These are phyloP conservation scores for Cladosporium cucumerinum DNA, from an alignment of 2,329 filamentous ascomycete genomes.

Conservation along the genomic window DNA sequence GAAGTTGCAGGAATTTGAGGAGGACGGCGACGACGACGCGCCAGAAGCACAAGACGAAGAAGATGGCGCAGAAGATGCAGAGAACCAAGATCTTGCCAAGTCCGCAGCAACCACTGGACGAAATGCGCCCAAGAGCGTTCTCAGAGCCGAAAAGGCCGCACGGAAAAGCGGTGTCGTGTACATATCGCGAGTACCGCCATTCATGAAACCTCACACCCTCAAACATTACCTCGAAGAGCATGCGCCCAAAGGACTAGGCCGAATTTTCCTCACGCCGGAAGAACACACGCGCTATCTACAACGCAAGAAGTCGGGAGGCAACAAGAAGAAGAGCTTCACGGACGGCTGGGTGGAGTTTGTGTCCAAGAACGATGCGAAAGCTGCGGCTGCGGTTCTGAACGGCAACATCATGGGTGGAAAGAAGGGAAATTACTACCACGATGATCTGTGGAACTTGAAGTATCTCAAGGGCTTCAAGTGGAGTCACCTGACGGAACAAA, in stretches of 20 bases:
- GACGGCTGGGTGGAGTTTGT: conserved; percentile 87
- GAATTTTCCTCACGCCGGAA: conserved; percentile 76
- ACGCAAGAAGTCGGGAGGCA: conserved; percentile 70
- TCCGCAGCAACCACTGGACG: conserved; percentile 20
- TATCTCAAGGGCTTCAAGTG: conserved; percentile 85
- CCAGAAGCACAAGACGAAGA: conserved; percentile 24
- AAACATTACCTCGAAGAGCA: conserved; percentile 72
- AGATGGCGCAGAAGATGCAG: conserved; percentile 19
- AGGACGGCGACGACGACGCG: conserved; percentile 29
- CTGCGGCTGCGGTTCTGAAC: conserved; percentile 72
- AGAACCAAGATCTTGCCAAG: conserved; percentile 7
- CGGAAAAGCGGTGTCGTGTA: conserved; percentile 78
- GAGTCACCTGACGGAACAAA: conserved; percentile 68
- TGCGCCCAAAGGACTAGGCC: conserved; percentile 62
- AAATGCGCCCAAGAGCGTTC: conserved; percentile 63
- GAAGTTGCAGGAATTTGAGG: conserved; percentile 24
- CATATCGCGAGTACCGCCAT: conserved; percentile 78
- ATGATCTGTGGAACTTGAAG: conserved; percentile 81
- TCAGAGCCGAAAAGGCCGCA: conserved; percentile 61
- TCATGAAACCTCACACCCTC: conserved; percentile 80
- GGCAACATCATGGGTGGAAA: conserved; percentile 76
- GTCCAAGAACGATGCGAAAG: conserved; percentile 71
- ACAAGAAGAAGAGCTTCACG: conserved; percentile 76
- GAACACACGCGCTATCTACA: conserved; percentile 63
- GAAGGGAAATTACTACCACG: conserved; percentile 77